A percentile compares a stretch with the other conserved stretches of the same genome.
These are phyloP conservation scores for Myxozyma geophila DNA, from an alignment of 805 yeast species.

Conservation along the genomic window DNA sequence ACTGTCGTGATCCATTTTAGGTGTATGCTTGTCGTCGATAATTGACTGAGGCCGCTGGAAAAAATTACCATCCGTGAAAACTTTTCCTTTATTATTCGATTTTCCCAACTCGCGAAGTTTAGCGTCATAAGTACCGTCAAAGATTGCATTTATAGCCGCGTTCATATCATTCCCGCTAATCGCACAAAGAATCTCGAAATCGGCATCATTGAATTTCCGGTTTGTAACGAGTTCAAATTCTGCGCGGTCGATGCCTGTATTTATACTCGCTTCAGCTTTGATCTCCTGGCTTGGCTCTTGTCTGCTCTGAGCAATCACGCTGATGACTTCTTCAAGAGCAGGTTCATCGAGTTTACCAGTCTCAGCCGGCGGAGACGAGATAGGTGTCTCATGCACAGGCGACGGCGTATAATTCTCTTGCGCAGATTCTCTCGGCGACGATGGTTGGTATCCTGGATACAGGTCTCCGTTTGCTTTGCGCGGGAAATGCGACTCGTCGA, in stretches of 20 bases:
- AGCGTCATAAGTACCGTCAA: conserved; percentile 25
- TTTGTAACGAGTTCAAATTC: conserved; percentile 21
- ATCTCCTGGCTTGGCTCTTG: too few relatives aligned
- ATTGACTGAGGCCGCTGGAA: neutral
- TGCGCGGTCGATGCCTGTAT: conserved; percentile 4
- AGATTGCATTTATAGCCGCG: conserved; percentile 26
- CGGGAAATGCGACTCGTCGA: conserved; percentile 4
- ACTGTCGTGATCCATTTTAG: neutral
- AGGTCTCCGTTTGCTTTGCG: neutral
- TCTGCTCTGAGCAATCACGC: neutral
- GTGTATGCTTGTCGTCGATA: neutral
- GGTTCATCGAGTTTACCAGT: neutral
- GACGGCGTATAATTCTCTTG: neutral
- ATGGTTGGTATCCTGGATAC: neutral
- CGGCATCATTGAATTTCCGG: conserved; percentile 4
- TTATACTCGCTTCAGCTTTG: neutral
- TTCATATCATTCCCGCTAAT: conserved; percentile 27
- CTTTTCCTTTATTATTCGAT: neutral
- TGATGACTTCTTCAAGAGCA: neutral
- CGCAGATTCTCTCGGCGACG: neutral
- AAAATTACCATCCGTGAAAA: neutral
- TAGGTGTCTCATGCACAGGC: conserved; percentile 23
- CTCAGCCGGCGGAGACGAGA: conserved; percentile 26
- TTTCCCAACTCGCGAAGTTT: neutral
- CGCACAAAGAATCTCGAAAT: conserved; percentile 7